A percentile compares a stretch with the other conserved stretches of the same genome.
Evolutionary conservation across 345 rosid species (phyloP).

Genomic region (Populus tremula): DNA sequence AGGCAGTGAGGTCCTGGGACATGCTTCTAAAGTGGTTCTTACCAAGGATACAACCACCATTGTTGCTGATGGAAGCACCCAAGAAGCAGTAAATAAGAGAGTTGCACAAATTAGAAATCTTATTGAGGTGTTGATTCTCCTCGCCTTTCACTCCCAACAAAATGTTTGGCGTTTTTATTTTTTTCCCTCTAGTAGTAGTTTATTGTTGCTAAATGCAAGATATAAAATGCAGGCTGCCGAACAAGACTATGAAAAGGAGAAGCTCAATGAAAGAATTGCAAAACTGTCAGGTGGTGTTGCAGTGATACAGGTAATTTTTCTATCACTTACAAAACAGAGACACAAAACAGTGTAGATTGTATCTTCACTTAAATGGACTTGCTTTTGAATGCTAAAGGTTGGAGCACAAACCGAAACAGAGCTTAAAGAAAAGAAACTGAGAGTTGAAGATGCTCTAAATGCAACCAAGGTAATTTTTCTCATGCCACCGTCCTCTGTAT

Average conservation of each 20-base stretch:
- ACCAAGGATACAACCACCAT: constrained; percentile 90
- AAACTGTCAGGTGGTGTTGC: constrained; percentile 48
- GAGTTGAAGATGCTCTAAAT: constrained; percentile 98
- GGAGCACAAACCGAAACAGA: constrained; percentile 40
- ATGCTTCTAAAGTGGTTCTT: constrained; percentile 87
- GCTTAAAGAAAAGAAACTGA: constrained; percentile 90
- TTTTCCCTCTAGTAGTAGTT: neutral
- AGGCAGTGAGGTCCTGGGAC: constrained; percentile 83
- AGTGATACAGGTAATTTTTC: constrained; percentile 26
- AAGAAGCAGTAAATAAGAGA: constrained; percentile 86
- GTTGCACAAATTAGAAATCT: constrained; percentile 89
- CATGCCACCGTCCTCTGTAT: neutral
- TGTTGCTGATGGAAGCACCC: constrained; percentile 97
- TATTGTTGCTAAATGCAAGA: neutral
- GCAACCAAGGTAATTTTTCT: constrained; percentile 74
- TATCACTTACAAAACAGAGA: neutral
- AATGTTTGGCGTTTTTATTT: neutral
- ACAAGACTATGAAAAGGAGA: constrained; percentile 93
- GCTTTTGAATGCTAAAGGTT: constrained; percentile 18
- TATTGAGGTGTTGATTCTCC: constrained; percentile 54
- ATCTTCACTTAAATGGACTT: too few species aligned
- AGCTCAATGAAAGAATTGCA: constrained; percentile 91
- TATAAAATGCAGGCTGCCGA: constrained; percentile 59
- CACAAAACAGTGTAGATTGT: neutral
- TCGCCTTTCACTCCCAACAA: neutral